A percentile compares a stretch with the other conserved stretches of the same genome.
Conservation (phyloP, 1,139 yeast species). For the Zygosaccharomyces pseudobailii region DNA sequence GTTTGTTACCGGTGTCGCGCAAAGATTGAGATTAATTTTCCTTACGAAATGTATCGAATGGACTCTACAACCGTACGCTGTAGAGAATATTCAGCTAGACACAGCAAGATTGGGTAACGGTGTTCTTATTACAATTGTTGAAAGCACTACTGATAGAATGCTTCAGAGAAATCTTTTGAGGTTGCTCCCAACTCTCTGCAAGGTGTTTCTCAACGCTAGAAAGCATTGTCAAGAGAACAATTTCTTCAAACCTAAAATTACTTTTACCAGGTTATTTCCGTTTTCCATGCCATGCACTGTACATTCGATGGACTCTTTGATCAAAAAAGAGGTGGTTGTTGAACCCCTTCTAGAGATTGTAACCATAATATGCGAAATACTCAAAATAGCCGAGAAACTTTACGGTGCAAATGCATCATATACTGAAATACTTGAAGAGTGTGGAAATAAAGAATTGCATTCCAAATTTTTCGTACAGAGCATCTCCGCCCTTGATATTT, state of each 20-base stretch:
- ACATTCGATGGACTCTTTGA: slow-evolving; percentile 67
- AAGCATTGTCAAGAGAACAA: slow-evolving; percentile 50
- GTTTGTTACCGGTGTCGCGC: slow-evolving; percentile 9
- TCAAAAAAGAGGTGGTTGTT: slow-evolving; percentile 63
- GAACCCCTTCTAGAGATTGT: slow-evolving; percentile 71
- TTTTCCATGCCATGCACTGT: slow-evolving; percentile 59
- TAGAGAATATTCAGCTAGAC: slow-evolving; percentile 38
- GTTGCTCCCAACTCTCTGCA: slow-evolving; percentile 49
- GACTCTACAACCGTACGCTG: slow-evolving; percentile 58
- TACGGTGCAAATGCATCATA: slow-evolving; percentile 48
- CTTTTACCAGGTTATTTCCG: slow-evolving; percentile 67
- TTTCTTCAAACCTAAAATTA: slow-evolving; percentile 54
- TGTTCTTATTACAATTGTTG: slow-evolving; percentile 39
- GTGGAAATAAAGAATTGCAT: slow-evolving; percentile 40
- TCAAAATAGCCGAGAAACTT: slow-evolving; percentile 47
- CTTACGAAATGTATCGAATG: slow-evolving; percentile 42
- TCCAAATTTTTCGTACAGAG: slow-evolving; percentile 29
- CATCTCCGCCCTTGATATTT: slow-evolving; percentile 33
- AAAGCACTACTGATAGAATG: slow-evolving; percentile 22
- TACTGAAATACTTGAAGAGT: slow-evolving; percentile 37
- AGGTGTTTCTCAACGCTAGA: slow-evolving; percentile 50
- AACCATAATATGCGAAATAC: slow-evolving; percentile 52
- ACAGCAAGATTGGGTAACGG: slow-evolving; percentile 52
- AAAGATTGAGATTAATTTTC: slow-evolving; percentile 16
- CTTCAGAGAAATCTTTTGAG: slow-evolving; percentile 47